Evolutionary conservation across 2,329 filamentous ascomycete species (phyloP).

Genomic region (Diaporthe citriasiana): DNA sequence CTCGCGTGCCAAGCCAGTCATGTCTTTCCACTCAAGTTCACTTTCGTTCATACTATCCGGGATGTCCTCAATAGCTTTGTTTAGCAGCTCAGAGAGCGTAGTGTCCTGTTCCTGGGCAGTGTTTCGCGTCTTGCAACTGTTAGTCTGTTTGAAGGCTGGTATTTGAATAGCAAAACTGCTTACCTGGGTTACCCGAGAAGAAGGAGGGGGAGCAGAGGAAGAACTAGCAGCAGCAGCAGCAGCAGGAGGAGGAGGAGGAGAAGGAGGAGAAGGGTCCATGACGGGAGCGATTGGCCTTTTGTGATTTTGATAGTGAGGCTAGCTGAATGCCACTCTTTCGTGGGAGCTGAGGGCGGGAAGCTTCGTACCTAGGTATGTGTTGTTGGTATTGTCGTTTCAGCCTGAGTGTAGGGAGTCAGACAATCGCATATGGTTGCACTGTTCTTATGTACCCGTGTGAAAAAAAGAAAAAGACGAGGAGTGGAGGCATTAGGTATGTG

Average conservation of each 20-base stretch:
- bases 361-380: too few relatives aligned
- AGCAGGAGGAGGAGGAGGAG: too few relatives aligned
- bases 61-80: not conserved
- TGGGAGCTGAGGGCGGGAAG: too few relatives aligned
- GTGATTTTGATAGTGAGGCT: not conserved
- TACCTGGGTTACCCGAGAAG: not conserved
- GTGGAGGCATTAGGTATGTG: not conserved
- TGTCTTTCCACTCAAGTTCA: not conserved
- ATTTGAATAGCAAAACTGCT: not conserved
- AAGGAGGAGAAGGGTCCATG: not conserved
- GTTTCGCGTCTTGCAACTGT: not conserved
- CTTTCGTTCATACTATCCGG: not conserved
- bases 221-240: too few relatives aligned
- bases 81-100: not conserved
- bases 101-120: not conserved
- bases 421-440: too few relatives aligned
- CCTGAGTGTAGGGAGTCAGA: too few relatives aligned
- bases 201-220: not conserved
- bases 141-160: not conserved
- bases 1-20: too few relatives aligned
- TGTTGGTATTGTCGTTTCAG: too few relatives aligned
- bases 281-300: not conserved
- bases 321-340: too few relatives aligned
- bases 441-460: not conserved
- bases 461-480: not conserved